Evolutionary conservation across 2,329 filamentous ascomycete species (phyloP), one percentile per base, ranked within the genome.

Genomic region (Geosmithia putterillii): DNA sequence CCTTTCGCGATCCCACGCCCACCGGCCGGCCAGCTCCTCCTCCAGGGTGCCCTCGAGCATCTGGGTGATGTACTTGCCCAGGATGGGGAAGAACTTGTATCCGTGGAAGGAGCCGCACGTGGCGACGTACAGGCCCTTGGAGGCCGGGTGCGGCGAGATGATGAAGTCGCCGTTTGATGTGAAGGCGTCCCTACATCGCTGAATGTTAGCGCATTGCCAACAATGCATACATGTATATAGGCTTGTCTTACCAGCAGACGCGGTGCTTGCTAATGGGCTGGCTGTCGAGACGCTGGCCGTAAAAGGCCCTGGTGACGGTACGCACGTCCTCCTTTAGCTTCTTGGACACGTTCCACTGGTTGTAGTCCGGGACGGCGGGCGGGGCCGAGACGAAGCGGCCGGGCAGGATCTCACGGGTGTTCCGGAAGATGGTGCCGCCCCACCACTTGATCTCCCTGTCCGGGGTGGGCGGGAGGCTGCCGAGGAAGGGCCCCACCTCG

Each of bases 31-130:
- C 45, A 76, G 51, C 42, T 69, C 66, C 0, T 63, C 50, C 7
- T 61, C 55, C 17, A 78, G 54, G 14, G 57, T 48, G 12, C 58
- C 69, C 50, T 69, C 70, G 22, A 67, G 58, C 77, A 73, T 73
- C 51, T 75, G 68, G n/a, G 69, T 54, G 22, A 79, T 65, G 50
- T 83, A 83, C 49, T 71, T 73, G 4, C 80, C 79, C 21, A 81
- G 69, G 3, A 74, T 70, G 0, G 79, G 79, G 45, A 83, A 69
- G 57, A 84, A 82, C 57, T 83, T 83, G 65, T 70, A 83, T 15
- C 75, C 73, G 57, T 84, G 79, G 51, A 82, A 81, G 0, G 77
- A 81, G 7, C 79, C 79, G 12, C 76, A 78, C 0, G 75, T 76
- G 0, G 78, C 79, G 2, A 85, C 52, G 50, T 73, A 82, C 0